Conservation (phyloP, 2,329 filamentous ascomycete genomes). For the Ophiostoma pallidulum region DNA sequence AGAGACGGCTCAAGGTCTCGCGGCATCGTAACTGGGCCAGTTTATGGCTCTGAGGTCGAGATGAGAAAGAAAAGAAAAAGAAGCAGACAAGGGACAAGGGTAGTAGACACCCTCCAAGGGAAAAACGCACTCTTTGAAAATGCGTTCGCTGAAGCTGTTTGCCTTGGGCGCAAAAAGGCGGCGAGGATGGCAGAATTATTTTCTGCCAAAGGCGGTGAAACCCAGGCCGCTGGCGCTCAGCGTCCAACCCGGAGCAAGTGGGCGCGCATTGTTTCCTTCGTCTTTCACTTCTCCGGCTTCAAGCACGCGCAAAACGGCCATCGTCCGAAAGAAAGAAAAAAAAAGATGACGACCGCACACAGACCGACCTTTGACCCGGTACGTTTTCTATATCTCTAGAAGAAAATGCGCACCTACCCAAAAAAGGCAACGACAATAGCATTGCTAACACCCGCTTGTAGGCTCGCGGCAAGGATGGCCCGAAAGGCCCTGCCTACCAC, state of each 20-base stretch:
- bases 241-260: too few species aligned
- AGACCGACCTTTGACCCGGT: constrained; percentile 96
- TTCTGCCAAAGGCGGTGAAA: constrained; percentile 21
- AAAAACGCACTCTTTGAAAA: too few species aligned
- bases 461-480: constrained; percentile 90
- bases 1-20: constrained; percentile 84
- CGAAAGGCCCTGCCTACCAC: constrained; percentile 88
- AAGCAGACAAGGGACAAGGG: too few species aligned
- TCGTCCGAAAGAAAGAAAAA: too few species aligned
- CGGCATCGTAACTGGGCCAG: constrained; percentile 54
- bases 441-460: constrained; percentile 27
- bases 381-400: constrained; percentile 24
- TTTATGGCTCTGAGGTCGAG: constrained; percentile 10
- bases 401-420: too few species aligned
- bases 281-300: not conserved
- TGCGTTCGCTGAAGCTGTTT: too few species aligned
- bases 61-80: not conserved
- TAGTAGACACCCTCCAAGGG: too few species aligned
- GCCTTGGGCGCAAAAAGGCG: constrained; percentile 2
- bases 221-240: not conserved
- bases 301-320: not conserved
- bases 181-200: constrained; percentile 8
- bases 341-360: constrained; percentile 58
- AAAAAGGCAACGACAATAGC: too few species aligned
- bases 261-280: too few species aligned